Evolutionary conservation across 1,284 basidiomycete genomes (phyloP).

Genomic region (Irpex sp.): DNA sequence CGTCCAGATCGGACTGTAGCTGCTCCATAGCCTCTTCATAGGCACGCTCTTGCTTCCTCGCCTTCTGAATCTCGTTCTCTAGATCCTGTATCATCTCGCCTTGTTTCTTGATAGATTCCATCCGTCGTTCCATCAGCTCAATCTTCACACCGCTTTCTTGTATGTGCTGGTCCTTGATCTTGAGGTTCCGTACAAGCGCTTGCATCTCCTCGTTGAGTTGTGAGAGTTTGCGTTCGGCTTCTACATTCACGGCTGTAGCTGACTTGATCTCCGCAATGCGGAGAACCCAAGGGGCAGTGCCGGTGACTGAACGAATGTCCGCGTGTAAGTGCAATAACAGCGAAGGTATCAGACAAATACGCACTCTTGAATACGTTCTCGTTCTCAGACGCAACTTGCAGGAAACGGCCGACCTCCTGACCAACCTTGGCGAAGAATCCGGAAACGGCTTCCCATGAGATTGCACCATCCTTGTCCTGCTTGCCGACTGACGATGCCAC

Average conservation of each 20-base stretch:
- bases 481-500: slow-evolving; percentile 70
- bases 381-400: slow-evolving; percentile 71
- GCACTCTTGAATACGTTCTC: slow-evolving; percentile 78
- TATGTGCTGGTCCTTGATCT: slow-evolving; percentile 82
- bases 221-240: slow-evolving; percentile 85
- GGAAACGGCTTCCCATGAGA: slow-evolving; percentile 77
- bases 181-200: slow-evolving; percentile 80
- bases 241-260: slow-evolving; percentile 80
- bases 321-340: slow-evolving; percentile 3
- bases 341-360: slow-evolving; percentile 23
- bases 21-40: slow-evolving; percentile 94
- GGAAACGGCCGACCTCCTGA: slow-evolving; percentile 64
- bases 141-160: slow-evolving; percentile 92
- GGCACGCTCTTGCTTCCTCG: slow-evolving; percentile 81
- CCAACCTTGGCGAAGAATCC: slow-evolving; percentile 68
- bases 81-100: slow-evolving; percentile 81
- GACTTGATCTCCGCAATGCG: slow-evolving; percentile 89
- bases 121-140: slow-evolving; percentile 89
- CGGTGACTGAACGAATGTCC: slow-evolving; percentile 51
- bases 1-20: slow-evolving; percentile 85
- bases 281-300: slow-evolving; percentile 82
- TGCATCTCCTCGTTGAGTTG: slow-evolving; percentile 89
- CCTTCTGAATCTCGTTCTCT: slow-evolving; percentile 77
- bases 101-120: slow-evolving; percentile 88
- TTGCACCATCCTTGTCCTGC: slow-evolving; percentile 50